Evolutionary conservation across 305 asterid species (phyloP).

Genomic region (Solanum aculeatissimum): DNA sequence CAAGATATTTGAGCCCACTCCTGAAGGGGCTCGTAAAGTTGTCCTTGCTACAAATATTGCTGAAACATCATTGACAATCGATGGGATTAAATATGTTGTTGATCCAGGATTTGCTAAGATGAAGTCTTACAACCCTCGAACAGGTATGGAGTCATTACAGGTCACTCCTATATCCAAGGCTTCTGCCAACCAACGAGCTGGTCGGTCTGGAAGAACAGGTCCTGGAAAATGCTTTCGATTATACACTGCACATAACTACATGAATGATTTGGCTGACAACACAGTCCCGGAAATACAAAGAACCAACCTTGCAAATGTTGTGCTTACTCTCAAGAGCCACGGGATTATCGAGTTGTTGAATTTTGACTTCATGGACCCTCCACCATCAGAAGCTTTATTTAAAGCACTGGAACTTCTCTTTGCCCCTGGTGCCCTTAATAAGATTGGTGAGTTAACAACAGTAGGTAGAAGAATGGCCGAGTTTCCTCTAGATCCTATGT

Average conservation of each 20-base stretch:
- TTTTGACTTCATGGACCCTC: conserved; percentile 27
- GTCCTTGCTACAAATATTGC: background rate
- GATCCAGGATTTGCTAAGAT: background rate
- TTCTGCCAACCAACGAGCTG: conserved; percentile 33
- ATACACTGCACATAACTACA: conserved; percentile 22
- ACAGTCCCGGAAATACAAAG: conserved; percentile 38
- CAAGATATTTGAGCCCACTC: conserved; percentile 21
- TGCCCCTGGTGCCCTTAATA: background rate
- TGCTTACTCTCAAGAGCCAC: conserved; percentile 55
- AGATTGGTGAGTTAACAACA: conserved; percentile 30
- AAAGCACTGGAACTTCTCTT: background rate
- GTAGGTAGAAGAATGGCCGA: conserved; percentile 57
- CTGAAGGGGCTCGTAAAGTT: background rate
- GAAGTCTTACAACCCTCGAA: conserved; percentile 32
- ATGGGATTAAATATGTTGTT: background rate
- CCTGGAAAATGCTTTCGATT: conserved; percentile 56
- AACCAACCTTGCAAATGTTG: conserved; percentile 61
- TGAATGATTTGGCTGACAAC: conserved; percentile 55
- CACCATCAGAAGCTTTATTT: background rate
- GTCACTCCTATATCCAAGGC: background rate
- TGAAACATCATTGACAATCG: background rate
- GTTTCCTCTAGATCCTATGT: conserved; percentile 15
- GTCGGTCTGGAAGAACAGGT: conserved; percentile 64
- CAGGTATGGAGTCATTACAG: conserved; percentile 10
- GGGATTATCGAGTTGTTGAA: conserved; percentile 51